phyloP scores from a whole-genome alignment of 768 basidiomycete species.

The Tulasnella sp. region DNA sequence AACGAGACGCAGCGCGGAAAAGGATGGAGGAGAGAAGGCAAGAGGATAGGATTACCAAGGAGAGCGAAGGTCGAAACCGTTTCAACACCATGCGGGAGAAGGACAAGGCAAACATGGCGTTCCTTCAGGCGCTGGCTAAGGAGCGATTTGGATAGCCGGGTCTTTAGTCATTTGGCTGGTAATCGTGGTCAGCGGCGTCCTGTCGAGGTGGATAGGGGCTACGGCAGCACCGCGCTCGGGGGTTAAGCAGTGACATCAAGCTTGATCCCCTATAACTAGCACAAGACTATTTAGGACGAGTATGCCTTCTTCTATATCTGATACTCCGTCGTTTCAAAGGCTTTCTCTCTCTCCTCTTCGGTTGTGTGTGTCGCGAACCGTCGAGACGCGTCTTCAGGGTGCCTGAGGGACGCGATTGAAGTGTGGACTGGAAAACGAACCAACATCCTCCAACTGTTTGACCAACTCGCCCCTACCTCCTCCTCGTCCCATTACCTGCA shows the following conservation, averaged over 20 bases:
- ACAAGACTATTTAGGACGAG: neutral
- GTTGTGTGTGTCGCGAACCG: neutral
- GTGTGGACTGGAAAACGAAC: neutral
- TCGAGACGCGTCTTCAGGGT: neutral
- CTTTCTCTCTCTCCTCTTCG: neutral
- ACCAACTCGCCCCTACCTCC: neutral
- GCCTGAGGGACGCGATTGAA: neutral
- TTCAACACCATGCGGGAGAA: constrained; percentile 55
- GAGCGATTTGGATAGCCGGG: constrained; percentile 50
- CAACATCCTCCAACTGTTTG: neutral
- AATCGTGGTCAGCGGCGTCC: neutral
- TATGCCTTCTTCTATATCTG: neutral
- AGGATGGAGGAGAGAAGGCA: constrained; percentile 43
- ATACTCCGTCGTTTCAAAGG: neutral
- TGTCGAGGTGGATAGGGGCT: neutral
- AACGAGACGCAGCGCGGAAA: constrained; percentile 57
- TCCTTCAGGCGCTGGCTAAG: constrained; percentile 90
- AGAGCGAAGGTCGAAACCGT: constrained; percentile 46
- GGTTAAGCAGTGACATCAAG: neutral
- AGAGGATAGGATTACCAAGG: constrained; percentile 15
- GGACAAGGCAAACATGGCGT: constrained; percentile 90
- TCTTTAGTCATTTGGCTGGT: neutral
- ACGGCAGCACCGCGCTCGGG: neutral
- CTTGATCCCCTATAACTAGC: no score
- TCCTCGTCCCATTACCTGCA: neutral